Conservation (phyloP, 2,329 filamentous ascomycete genomes). For the Phialophora chinensis region DNA sequence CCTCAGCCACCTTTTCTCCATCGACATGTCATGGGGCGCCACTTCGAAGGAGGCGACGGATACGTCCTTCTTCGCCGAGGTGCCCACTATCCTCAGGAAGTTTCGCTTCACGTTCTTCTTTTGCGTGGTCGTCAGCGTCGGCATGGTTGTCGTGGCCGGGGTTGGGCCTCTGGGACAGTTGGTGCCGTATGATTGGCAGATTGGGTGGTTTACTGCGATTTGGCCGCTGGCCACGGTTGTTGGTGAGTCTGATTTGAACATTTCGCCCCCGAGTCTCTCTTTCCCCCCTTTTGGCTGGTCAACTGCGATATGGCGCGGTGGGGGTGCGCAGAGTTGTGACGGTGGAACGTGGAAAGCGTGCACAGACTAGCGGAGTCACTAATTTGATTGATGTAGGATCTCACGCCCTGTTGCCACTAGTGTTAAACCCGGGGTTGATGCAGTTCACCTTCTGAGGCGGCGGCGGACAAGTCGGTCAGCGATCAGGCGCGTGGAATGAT, state of each 20-base stretch:
- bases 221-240: slow-evolving; percentile 62
- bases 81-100: slow-evolving; percentile 76
- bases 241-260: slow-evolving; percentile 40
- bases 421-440: slow-evolving; percentile 44
- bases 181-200: slow-evolving; percentile 61
- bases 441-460: slow-evolving; percentile 33
- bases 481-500: not conserved
- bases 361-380: not conserved
- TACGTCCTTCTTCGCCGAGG: slow-evolving; percentile 83
- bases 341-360: not conserved
- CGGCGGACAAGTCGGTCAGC: not conserved
- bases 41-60: slow-evolving; percentile 75
- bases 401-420: slow-evolving; percentile 41
- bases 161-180: slow-evolving; percentile 41
- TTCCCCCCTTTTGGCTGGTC: not conserved
- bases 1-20: slow-evolving; percentile 80
- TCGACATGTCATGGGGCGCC: slow-evolving; percentile 85
- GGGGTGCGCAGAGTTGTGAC: not conserved
- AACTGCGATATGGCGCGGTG: not conserved
- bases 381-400: slow-evolving; percentile 41
- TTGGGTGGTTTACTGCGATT: slow-evolving; percentile 64
- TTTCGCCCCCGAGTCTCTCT: not conserved
- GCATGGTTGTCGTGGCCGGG: slow-evolving; percentile 58
- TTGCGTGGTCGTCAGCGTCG: slow-evolving; percentile 52
- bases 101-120: slow-evolving; percentile 68